Conservation (phyloP, 2,329 filamentous ascomycete genomes). For the Karstenula rhodostoma region DNA sequence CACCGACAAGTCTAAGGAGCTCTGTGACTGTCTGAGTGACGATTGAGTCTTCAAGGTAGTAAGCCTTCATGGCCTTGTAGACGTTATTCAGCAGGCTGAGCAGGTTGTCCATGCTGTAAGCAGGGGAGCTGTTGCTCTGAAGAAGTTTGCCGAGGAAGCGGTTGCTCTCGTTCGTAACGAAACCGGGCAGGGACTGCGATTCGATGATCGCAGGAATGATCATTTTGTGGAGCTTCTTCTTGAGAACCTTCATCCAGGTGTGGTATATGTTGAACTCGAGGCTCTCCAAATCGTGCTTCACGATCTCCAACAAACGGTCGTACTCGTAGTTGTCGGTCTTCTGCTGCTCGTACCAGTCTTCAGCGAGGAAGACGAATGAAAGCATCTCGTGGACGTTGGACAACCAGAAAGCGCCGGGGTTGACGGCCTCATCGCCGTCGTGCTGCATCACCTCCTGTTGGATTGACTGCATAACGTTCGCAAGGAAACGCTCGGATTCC, state of each 20-base stretch:
- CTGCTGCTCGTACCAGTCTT: constrained; percentile 99
- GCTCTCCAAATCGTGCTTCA: constrained; percentile 98
- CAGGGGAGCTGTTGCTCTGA: constrained; percentile 85
- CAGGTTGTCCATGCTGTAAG: constrained; percentile 99
- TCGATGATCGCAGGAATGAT: constrained; percentile 99
- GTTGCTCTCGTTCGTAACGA: constrained; percentile 98
- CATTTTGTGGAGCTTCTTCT: constrained; percentile 99
- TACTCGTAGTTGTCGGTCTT: constrained; percentile 99
- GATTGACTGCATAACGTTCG: constrained; percentile 99
- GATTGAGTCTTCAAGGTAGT: constrained; percentile 95
- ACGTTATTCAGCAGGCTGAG: constrained; percentile 95
- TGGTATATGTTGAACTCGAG: constrained; percentile 99
- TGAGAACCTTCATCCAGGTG: constrained; percentile 99
- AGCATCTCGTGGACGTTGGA: constrained; percentile 99
- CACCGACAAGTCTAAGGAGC: constrained; percentile 88
- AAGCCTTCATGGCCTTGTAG: constrained; percentile 98
- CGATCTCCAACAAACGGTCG: constrained; percentile 94
- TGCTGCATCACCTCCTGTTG: constrained; percentile 99
- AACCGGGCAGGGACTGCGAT: constrained; percentile 95
- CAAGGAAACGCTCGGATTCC: constrained; percentile 97
- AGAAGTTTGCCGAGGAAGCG: constrained; percentile 97
- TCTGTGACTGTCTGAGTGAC: constrained; percentile 96
- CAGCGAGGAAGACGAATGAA: constrained; percentile 97
- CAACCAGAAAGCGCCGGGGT: constrained; percentile 97
- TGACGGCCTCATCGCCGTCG: constrained; percentile 95